Conservation (phyloP, 176 grass and related monocot genomes). For the Hordeum vulgare region MorexV3_pseudomolecules_assembly NC_058520.1:69788430-69788929, state of each 20-base stretch:
- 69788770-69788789: neutral
- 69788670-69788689: neutral
- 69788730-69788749: neutral
- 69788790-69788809: neutral
- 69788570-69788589: neutral
- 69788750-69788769: neutral
- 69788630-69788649: neutral
- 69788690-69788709: neutral
- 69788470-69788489: neutral
- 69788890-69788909: neutral
- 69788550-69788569: neutral
- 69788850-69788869: neutral
- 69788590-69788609: neutral
- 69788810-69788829: slow-evolving; percentile 7
- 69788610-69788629: neutral
- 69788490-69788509: neutral
- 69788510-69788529: neutral
- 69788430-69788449: slow-evolving; percentile 12
- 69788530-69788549: neutral
- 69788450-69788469: neutral
- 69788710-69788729: neutral
- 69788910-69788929: neutral
- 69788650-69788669: slow-evolving; percentile 1
- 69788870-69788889: neutral
- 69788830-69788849: slow-evolving; percentile 7